Evolutionary conservation across 257 asterid species (phyloP).

Genomic region (Knoxia roxburghii): DNA sequence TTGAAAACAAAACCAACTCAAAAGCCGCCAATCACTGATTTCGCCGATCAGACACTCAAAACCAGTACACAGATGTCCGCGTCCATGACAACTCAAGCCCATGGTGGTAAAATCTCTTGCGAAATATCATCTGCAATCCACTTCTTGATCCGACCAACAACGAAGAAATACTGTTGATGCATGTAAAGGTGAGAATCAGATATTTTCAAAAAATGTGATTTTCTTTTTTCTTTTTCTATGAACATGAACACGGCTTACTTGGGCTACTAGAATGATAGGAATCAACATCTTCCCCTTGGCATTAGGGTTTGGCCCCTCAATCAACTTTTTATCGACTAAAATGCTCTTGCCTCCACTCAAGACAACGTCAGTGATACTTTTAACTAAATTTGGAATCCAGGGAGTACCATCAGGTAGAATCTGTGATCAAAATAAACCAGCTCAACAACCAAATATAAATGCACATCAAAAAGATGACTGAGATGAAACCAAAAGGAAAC

Average conservation of each 20-base stretch:
- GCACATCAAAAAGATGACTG: not conserved
- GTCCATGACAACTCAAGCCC: constrained; percentile 36
- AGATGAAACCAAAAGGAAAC: not conserved
- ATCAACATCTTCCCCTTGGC: constrained; percentile 62
- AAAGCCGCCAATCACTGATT: constrained; percentile 27
- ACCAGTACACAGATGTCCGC: not conserved
- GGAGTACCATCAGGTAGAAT: constrained; percentile 71
- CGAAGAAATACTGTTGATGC: constrained; percentile 53
- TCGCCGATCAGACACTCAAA: constrained; percentile 7
- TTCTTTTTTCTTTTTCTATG: not conserved
- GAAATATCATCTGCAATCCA: constrained; percentile 53
- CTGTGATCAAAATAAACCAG: constrained; percentile 32
- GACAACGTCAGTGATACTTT: constrained; percentile 53
- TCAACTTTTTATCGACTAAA: constrained; percentile 68
- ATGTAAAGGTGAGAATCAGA: not conserved
- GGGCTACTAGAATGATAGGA: constrained; percentile 69
- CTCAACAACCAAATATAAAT: not conserved
- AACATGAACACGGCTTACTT: constrained; percentile 39
- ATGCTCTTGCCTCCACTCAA: constrained; percentile 59
- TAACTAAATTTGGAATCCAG: constrained; percentile 80
- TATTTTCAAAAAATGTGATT: not conserved
- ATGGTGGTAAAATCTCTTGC: constrained; percentile 43
- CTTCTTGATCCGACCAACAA: constrained; percentile 60
- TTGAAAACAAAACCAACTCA: constrained; percentile 13
- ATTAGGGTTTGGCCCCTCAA: constrained; percentile 88